phyloP scores from a whole-genome alignment of 306 rosid genomes.

The Quercus suber region DNA sequence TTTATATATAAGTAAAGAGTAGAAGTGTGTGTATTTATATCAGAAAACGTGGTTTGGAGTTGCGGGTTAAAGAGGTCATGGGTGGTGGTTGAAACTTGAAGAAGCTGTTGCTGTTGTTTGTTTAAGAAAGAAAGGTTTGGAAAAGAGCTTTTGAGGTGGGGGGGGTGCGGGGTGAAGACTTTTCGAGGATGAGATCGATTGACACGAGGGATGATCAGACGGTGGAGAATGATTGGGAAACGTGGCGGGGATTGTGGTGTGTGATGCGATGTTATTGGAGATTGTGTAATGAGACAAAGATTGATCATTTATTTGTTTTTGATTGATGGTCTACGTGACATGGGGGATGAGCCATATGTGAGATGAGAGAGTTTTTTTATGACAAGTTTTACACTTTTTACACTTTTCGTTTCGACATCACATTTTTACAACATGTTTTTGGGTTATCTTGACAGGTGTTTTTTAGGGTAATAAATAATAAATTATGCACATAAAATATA shows the following conservation, averaged over 20 bases:
- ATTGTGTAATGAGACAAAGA: conserved; percentile 35
- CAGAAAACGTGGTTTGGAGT: background rate
- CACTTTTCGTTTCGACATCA: too few species aligned
- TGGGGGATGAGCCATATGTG: too few species aligned
- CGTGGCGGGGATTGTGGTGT: conserved; percentile 36
- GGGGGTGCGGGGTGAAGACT: background rate
- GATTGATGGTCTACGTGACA: too few species aligned
- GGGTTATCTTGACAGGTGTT: too few species aligned
- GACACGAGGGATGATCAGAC: conserved; percentile 31
- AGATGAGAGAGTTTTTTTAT: too few species aligned
- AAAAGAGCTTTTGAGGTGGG: conserved; percentile 24
- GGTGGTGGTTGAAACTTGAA: too few species aligned
- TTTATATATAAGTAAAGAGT: background rate
- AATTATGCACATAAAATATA: too few species aligned
- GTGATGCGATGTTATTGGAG: conserved; percentile 30
- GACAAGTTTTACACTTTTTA: too few species aligned
- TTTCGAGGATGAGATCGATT: background rate
- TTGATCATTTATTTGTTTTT: conserved; percentile 5
- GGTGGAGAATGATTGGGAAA: conserved; percentile 38
- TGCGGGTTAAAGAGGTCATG: background rate
- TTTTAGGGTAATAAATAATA: too few species aligned
- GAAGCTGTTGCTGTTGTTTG: background rate
- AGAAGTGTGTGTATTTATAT: too few species aligned
- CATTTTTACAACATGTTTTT: too few species aligned
- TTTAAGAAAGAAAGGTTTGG: background rate